phyloP scores from a whole-genome alignment of 2,329 filamentous ascomycete species.

The Stromatinia cepivora region DNA sequence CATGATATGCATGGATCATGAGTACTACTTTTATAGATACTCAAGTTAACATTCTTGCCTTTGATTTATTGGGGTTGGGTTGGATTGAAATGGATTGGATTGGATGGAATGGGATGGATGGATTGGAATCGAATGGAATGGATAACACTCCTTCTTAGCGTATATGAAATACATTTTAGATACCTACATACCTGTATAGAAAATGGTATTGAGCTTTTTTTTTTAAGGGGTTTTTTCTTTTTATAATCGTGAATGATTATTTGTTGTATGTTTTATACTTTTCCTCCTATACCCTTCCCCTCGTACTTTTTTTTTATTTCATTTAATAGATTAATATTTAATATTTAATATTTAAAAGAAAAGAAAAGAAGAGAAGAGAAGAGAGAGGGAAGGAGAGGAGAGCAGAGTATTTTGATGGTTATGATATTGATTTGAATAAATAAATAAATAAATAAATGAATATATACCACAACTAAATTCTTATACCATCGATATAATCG shows the following conservation, averaged over 20 bases:
- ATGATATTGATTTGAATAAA: too few relatives aligned
- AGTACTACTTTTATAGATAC: neutral
- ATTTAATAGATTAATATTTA: too few relatives aligned
- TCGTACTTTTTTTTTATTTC: too few relatives aligned
- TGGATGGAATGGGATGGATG: neutral
- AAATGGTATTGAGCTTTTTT: constrained; percentile 12
- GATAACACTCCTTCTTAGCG: constrained; percentile 13
- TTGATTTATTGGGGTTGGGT: neutral
- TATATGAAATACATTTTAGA: constrained; percentile 20
- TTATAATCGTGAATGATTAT: neutral
- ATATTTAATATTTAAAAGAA: too few relatives aligned
- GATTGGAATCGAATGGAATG: neutral
- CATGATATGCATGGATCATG: constrained; percentile 4
- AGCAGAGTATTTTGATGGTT: too few relatives aligned
- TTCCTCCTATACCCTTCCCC: neutral
- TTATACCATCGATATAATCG: too few relatives aligned
- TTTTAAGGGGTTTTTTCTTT: neutral
- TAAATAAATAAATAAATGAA: too few relatives aligned
- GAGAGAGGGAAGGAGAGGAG: neutral
- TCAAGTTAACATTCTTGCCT: neutral
- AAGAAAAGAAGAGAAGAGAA: too few relatives aligned
- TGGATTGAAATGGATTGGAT: neutral
- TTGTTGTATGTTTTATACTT: neutral
- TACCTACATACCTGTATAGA: constrained; percentile 9
- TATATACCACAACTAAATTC: too few relatives aligned